Base-by-base conservation (phyloP, 2,329 filamentous ascomycete species). In the Colletotrichum sp. region DNA sequence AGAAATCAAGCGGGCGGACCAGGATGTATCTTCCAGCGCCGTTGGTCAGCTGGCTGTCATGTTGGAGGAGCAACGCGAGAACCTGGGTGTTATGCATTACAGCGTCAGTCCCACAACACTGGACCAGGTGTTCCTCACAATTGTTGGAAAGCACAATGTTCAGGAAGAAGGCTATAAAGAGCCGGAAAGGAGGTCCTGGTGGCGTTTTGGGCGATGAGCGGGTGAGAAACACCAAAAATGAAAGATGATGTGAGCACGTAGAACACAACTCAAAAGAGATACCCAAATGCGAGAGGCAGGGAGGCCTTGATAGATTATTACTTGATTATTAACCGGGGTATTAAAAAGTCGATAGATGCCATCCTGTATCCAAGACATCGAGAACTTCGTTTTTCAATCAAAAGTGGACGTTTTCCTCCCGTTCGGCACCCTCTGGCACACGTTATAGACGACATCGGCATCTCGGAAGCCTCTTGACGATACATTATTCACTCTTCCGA, bases 51-150 rank as follows among this genome's bases (percentile, higher is more conserved):
- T 98, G 7, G 95, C 97, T 76, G 90, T 93, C 16, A 81, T 93
- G 55, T 87, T 98, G 2, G 96, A 98, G 84, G 91, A 92, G 79
- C 89, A 93, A 77, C 94, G 93, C 80, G 87, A 91, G 24, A 84
- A 85, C 6, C 84, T 98, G 32, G 94, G 94, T 0, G 90, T 98
- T 64, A 93, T 95, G 82, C 95, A 98, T 84, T 98, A 96, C 84
- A 95, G 94, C 66, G 95, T 98, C 78, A 94, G 92, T 74, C 95
- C 95, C 28, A 97, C 95, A 21, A 98, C 95, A 18, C 86, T 98
- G 57, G 96, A 98, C 82, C 95, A 98, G 84, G 96, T 98, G 0
- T 98, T 98, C 84, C 85, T 98, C 83, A 90, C 90, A 30, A 97
- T 98, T 81, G 95, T 98, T 0, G 93, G 93, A 2, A 91, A 92